Evolutionary conservation across 345 rosid species (phyloP).

Genomic region (Eucalyptus erythrocorys): DNA sequence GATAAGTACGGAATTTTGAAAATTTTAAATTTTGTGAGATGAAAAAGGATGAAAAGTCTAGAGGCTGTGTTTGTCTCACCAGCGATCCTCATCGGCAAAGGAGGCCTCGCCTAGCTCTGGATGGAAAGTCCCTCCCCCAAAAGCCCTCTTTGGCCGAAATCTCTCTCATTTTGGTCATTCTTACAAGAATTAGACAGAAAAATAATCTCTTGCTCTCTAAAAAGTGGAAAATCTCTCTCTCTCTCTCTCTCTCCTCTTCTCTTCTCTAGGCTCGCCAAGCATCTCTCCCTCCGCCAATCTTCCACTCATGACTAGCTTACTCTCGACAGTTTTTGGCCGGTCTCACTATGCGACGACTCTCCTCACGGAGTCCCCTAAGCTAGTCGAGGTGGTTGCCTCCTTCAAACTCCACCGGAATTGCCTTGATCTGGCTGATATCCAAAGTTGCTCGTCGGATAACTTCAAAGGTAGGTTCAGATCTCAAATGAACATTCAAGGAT

Average conservation of each 20-base stretch:
- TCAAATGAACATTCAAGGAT: background rate
- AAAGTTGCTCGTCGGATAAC: background rate
- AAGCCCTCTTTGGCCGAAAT: too few species aligned
- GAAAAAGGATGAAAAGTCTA: background rate
- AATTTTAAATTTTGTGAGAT: background rate
- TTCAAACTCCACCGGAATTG: background rate
- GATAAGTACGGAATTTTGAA: background rate
- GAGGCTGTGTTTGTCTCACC: too few species aligned
- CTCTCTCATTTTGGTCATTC: too few species aligned
- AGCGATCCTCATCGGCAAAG: too few species aligned
- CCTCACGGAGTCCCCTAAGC: background rate
- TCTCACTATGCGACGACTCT: rapidly evolving
- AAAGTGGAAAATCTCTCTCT: too few species aligned
- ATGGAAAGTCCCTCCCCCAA: too few species aligned
- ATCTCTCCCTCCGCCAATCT: background rate
- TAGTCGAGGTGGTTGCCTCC: background rate
- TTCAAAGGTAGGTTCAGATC: background rate
- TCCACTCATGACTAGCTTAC: background rate
- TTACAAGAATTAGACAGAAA: too few species aligned
- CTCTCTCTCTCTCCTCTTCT: too few species aligned
- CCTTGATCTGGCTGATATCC: background rate
- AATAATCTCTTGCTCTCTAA: too few species aligned
- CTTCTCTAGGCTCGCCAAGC: background rate
- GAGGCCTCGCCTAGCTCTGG: too few species aligned
- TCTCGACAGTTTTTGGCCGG: too few species aligned